These are phyloP conservation scores for Acanthamoeba triangularis DNA, from an alignment of 208 protist species.

Conservation along the genomic window DNA sequence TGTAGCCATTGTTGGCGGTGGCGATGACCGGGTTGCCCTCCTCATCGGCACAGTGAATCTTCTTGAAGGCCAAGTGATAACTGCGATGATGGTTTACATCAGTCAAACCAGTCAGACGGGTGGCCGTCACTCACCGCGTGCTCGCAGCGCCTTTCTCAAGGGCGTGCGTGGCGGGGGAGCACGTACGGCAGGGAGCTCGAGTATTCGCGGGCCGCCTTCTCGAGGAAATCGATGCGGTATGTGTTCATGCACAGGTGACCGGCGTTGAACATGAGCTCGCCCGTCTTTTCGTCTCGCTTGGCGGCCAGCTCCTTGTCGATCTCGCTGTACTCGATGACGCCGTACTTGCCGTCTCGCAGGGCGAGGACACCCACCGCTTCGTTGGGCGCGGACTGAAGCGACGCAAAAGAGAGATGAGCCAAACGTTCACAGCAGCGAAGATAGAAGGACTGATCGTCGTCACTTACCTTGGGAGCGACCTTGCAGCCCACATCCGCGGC, in stretches of 20 bases:
- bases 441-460: too few relatives aligned
- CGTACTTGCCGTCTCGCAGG: conserved; percentile 90
- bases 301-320: conserved; percentile 93
- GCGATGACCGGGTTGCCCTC: conserved; percentile 66
- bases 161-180: background rate
- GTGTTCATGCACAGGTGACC: conserved; percentile 98
- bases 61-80: conserved; percentile 98
- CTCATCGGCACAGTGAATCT: conserved; percentile 93
- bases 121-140: background rate
- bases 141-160: background rate
- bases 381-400: conserved; percentile 65
- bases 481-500: conserved; percentile 95
- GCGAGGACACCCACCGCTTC: conserved; percentile 97
- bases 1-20: conserved; percentile 86
- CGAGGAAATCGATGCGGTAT: conserved; percentile 93
- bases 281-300: conserved; percentile 88
- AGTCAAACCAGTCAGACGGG: background rate
- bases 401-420: background rate
- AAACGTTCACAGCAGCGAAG: too few relatives aligned
- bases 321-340: conserved; percentile 99
- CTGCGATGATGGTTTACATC: too few relatives aligned
- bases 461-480: conserved; percentile 93
- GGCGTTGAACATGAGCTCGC: conserved; percentile 95
- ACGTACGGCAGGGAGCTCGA: conserved; percentile 47
- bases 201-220: conserved; percentile 72